These are phyloP conservation scores for Saccharomycopsis sp. DNA, from an alignment of 805 yeast genomes.

Conservation along the genomic window DNA sequence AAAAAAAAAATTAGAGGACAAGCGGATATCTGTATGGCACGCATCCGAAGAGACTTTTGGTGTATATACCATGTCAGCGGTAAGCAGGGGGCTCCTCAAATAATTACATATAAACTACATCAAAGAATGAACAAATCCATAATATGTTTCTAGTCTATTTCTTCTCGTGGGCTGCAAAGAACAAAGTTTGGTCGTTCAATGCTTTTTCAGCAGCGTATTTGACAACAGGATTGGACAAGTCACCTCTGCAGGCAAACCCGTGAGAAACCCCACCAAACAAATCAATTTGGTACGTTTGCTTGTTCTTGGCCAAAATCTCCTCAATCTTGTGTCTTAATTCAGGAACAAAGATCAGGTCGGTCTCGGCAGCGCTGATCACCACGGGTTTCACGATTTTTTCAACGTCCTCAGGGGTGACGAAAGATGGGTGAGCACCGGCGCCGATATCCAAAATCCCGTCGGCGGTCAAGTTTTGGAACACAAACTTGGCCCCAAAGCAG, in stretches of 20 bases:
- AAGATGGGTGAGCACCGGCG: conserved; percentile 81
- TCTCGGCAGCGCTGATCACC: conserved; percentile 66
- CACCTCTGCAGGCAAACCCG: conserved; percentile 80
- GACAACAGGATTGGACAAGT: conserved; percentile 30
- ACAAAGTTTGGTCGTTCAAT: conserved; percentile 7
- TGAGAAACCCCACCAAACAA: conserved; percentile 63
- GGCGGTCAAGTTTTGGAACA: conserved; percentile 30
- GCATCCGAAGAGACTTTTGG: too few species aligned
- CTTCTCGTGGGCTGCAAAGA: conserved; percentile 35
- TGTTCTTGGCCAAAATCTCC: conserved; percentile 43
- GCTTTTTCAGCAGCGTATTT: conserved; percentile 7
- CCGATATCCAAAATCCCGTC: conserved; percentile 42
- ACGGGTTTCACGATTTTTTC: conserved; percentile 53
- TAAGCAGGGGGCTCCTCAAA: too few species aligned
- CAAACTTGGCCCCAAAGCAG: conserved; percentile 77
- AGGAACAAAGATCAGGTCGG: conserved; percentile 52
- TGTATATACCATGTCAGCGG: too few species aligned
- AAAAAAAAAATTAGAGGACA: too few species aligned
- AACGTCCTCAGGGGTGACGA: conserved; percentile 57
- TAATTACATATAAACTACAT: too few species aligned
- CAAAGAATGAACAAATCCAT: too few species aligned
- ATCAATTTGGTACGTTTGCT: conserved; percentile 50
- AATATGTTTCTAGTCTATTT: too few species aligned
- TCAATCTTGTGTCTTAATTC: conserved; percentile 60
- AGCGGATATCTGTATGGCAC: too few species aligned